Evolutionary conservation across 208 protist species (phyloP).

Genomic region (Endotrypanum monterogeii): DNA sequence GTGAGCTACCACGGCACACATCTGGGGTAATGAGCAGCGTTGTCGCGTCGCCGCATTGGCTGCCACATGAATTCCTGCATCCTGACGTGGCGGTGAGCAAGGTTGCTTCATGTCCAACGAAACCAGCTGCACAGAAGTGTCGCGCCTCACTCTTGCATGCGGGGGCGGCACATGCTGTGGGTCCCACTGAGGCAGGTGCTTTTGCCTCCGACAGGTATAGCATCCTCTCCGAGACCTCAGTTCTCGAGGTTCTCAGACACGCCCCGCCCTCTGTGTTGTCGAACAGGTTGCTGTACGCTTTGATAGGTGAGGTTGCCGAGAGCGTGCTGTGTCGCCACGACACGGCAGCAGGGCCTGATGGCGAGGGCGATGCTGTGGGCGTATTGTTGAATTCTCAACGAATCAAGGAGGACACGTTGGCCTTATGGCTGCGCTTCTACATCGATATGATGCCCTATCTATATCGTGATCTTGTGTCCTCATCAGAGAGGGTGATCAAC

Average conservation of each 20-base stretch:
- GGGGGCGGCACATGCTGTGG: neutral
- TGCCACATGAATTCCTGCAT: constrained; percentile 14
- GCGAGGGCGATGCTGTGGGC: neutral
- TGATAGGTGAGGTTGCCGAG: constrained; percentile 25
- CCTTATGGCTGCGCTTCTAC: constrained; percentile 32
- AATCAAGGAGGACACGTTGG: constrained; percentile 21
- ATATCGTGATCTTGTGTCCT: constrained; percentile 37
- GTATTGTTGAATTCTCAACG: neutral
- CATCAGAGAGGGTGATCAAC: constrained; percentile 25
- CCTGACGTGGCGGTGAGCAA: neutral
- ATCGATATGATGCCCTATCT: constrained; percentile 32
- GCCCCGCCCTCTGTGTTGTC: constrained; percentile 15
- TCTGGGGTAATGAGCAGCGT: neutral
- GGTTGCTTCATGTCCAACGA: neutral
- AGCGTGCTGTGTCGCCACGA: constrained; percentile 9
- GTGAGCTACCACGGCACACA: neutral
- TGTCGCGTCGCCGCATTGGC: constrained; percentile 25
- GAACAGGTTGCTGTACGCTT: constrained; percentile 29
- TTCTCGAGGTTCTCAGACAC: constrained; percentile 20
- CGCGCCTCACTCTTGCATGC: neutral
- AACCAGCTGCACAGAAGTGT: neutral
- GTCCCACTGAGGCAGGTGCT: neutral
- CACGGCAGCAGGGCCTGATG: neutral
- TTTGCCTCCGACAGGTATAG: neutral
- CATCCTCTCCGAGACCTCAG: neutral